phyloP scores from a whole-genome alignment of 371 early-diverging fungal species.

The Vittaforma corneae region DNA sequence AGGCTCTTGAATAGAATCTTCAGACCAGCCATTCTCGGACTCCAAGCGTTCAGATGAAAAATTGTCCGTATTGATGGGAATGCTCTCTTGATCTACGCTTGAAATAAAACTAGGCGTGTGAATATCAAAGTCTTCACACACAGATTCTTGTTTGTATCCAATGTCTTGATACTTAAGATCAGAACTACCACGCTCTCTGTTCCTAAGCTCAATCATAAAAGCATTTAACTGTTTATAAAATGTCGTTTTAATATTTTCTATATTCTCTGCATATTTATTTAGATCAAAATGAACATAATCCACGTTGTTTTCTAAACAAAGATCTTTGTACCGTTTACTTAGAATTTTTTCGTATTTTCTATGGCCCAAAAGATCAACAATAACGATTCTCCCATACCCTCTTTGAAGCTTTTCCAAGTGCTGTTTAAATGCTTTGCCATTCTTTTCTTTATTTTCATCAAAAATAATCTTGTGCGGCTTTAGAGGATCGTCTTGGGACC shows the following conservation, averaged over 20 bases:
- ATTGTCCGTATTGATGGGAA: too few relatives aligned
- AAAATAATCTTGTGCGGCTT: conserved; percentile 43
- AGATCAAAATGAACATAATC: conserved; percentile 40
- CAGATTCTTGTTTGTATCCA: too few relatives aligned
- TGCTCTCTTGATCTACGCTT: too few relatives aligned
- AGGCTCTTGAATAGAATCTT: too few relatives aligned
- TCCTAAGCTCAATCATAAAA: neutral
- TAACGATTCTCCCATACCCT: conserved; percentile 66
- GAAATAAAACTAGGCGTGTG: neutral
- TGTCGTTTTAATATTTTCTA: conserved; percentile 31
- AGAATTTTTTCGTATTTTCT: conserved; percentile 56
- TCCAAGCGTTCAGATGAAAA: too few relatives aligned
- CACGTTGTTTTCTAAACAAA: conserved; percentile 25
- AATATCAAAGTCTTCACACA: neutral
- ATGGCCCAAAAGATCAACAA: conserved; percentile 69
- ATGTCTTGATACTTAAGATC: too few relatives aligned
- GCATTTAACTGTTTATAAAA: conserved; percentile 25
- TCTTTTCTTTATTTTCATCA: conserved; percentile 62
- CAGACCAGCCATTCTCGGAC: too few relatives aligned
- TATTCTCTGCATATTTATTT: conserved; percentile 35
- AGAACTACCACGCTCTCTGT: too few relatives aligned
- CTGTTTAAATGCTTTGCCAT: conserved; percentile 66
- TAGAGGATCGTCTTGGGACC: conserved; percentile 39
- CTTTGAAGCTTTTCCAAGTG: conserved; percentile 68
- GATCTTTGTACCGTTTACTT: conserved; percentile 17